phyloP scores from a whole-genome alignment of 2,329 filamentous ascomycete species.

The Byssochlamys sp. region DNA sequence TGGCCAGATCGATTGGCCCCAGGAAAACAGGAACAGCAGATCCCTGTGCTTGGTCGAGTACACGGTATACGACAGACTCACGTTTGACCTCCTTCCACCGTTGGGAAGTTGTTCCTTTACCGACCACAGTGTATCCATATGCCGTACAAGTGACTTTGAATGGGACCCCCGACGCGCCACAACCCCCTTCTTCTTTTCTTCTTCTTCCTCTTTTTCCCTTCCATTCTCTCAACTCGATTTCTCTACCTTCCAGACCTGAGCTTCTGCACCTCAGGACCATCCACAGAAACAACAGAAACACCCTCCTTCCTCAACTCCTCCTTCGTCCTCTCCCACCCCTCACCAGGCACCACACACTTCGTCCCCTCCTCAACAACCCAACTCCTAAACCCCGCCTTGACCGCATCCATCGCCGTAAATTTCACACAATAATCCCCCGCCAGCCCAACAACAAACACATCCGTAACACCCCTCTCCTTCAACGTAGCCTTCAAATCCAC shows the following conservation, averaged over 20 bases:
- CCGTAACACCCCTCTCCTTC: constrained; percentile 51
- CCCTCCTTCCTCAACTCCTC: constrained; percentile 49
- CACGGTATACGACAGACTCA: too few relatives aligned
- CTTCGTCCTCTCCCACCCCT: constrained; percentile 48
- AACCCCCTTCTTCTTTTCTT: too few relatives aligned
- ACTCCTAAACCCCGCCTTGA: constrained; percentile 63
- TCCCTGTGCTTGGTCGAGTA: too few relatives aligned
- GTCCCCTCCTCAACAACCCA: constrained; percentile 72
- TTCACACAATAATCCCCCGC: constrained; percentile 86
- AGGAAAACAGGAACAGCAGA: too few relatives aligned
- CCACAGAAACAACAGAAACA: constrained; percentile 52
- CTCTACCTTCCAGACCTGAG: constrained; percentile 21
- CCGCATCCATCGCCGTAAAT: constrained; percentile 68
- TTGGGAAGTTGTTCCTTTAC: too few relatives aligned
- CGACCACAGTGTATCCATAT: too few relatives aligned
- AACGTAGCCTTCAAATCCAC: constrained; percentile 55
- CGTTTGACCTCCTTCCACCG: too few relatives aligned
- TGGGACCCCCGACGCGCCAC: too few relatives aligned
- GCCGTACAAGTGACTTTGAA: too few relatives aligned
- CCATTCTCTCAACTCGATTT: not conserved
- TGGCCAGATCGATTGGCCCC: too few relatives aligned
- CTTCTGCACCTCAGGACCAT: constrained; percentile 48
- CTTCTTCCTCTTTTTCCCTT: too few relatives aligned
- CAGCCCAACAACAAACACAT: constrained; percentile 78
- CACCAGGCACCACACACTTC: constrained; percentile 55